Conservation (phyloP, 1,284 basidiomycete genomes). For the Heimioporus retisporus region DNA sequence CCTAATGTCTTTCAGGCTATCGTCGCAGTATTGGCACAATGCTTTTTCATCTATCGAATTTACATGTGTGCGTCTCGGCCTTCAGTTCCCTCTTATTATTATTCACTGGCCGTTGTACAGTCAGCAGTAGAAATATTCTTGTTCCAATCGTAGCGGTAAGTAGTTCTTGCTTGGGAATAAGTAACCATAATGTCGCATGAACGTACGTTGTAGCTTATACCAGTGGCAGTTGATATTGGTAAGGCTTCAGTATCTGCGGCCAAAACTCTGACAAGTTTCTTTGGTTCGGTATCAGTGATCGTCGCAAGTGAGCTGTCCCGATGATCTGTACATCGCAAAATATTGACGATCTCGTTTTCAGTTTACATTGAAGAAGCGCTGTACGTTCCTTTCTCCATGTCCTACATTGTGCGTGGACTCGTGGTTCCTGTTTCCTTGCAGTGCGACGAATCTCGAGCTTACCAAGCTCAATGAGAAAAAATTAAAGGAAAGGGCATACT, state of each 20-base stretch:
- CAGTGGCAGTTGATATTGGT: constrained; percentile 17
- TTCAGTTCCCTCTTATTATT: too few relatives aligned
- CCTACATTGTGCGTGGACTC: too few relatives aligned
- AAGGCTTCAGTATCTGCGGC: neutral
- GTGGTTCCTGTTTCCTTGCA: too few relatives aligned
- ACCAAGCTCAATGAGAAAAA: too few relatives aligned
- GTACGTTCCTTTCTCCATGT: neutral
- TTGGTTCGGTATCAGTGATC: constrained; percentile 10
- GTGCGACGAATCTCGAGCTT: too few relatives aligned
- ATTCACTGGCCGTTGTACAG: constrained; percentile 2
- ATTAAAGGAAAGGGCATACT: too few relatives aligned
- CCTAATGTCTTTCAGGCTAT: too few relatives aligned
- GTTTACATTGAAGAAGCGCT: constrained; percentile 17
- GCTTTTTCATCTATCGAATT: too few relatives aligned
- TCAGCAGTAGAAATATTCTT: constrained; percentile 17
- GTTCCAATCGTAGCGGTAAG: constrained; percentile 24
- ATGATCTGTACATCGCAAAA: neutral
- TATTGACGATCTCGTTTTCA: neutral
- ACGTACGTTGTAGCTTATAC: neutral
- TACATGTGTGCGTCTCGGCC: too few relatives aligned
- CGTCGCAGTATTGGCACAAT: too few relatives aligned
- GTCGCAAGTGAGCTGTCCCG: neutral
- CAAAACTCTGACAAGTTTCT: neutral
- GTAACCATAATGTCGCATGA: neutral
- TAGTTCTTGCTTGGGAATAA: neutral